Evolutionary conservation across 257 asterid genomes (phyloP).

Genomic region (Fraxinus americana): DNA sequence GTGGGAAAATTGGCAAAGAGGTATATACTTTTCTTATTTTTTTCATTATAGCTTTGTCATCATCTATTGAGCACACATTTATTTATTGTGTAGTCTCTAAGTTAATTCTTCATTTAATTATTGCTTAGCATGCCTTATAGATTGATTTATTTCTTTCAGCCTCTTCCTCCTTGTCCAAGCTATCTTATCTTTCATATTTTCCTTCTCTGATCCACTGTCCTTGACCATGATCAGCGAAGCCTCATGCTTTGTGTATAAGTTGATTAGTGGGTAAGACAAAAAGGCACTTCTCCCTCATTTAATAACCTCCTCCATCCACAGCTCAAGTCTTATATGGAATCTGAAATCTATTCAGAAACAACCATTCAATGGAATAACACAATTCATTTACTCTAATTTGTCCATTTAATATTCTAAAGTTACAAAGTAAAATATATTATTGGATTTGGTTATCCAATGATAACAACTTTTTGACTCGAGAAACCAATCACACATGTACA

Average conservation of each 20-base stretch:
- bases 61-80: not conserved
- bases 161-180: not conserved
- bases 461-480: not conserved
- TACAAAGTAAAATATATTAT: too few species aligned
- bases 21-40: constrained; percentile 33
- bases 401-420: not conserved
- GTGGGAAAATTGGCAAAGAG: constrained; percentile 98
- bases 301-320: not conserved
- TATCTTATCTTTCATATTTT: not conserved
- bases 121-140: not conserved
- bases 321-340: not conserved
- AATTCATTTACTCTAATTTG: not conserved
- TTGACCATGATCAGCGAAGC: too few species aligned
- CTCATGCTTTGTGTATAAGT: not conserved
- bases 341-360: not conserved
- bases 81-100: not conserved
- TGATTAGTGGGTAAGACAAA: not conserved
- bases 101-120: not conserved
- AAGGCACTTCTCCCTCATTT: not conserved
- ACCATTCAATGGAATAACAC: not conserved
- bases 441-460: not conserved
- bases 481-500: not conserved
- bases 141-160: too few species aligned
- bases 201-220: not conserved
- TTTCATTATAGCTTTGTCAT: not conserved